Evolutionary conservation across 2,329 filamentous ascomycete species (phyloP).

Genomic region (Phialemoniopsis sp.): DNA sequence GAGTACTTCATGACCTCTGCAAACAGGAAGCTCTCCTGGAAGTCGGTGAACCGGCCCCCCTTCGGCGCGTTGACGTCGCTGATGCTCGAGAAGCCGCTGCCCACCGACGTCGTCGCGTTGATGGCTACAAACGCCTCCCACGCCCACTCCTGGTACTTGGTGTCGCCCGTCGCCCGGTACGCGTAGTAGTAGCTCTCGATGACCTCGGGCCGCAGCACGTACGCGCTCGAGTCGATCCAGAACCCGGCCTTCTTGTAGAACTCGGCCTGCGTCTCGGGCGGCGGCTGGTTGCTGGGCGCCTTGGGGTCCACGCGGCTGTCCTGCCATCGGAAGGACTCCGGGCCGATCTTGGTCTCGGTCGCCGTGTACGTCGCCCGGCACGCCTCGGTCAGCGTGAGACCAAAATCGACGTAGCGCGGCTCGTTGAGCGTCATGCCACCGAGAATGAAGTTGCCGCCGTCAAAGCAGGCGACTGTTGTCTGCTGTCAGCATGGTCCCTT

Average conservation of each 20-base stretch:
- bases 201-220: conserved; percentile 75
- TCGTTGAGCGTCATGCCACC: conserved; percentile 67
- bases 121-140: conserved; percentile 75
- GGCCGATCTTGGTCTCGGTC: conserved; percentile 71
- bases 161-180: conserved; percentile 71
- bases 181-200: conserved; percentile 86
- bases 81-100: conserved; percentile 64
- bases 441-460: conserved; percentile 81
- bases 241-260: conserved; percentile 70
- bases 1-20: conserved; percentile 84
- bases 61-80: conserved; percentile 57
- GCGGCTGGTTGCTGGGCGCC: conserved; percentile 28
- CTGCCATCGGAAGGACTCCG: conserved; percentile 66
- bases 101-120: conserved; percentile 56
- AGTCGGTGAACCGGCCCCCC: conserved; percentile 61
- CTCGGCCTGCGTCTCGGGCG: conserved; percentile 37
- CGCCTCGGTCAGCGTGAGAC: conserved; percentile 64
- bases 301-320: conserved; percentile 24
- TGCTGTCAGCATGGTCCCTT: not conserved
- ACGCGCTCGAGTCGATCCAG: conserved; percentile 55
- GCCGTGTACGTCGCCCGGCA: conserved; percentile 71
- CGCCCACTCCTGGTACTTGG: conserved; percentile 77
- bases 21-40: conserved; percentile 85
- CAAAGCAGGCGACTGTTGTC: conserved; percentile 67
- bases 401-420: conserved; percentile 68